Base-by-base conservation (phyloP, 2,329 filamentous ascomycete genomes). In the Dendrostoma leiphaemia region DNA sequence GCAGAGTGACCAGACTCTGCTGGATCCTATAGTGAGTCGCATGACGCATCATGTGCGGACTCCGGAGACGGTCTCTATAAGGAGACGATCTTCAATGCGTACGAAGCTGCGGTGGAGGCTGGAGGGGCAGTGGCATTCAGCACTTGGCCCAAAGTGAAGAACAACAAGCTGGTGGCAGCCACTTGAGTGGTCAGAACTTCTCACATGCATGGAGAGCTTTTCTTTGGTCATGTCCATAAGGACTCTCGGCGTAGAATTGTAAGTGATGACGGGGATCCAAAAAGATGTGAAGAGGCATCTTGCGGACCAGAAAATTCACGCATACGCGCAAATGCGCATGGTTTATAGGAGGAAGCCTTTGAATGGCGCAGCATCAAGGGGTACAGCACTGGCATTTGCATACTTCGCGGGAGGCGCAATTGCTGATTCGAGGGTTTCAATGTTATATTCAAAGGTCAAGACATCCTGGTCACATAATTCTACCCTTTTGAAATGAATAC, bases 91-190 rank as follows among this genome's bases (percentile, higher is more conserved):
- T 43, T 43, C 24, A 43, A 43, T 6, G 38, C 38, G 23, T 43
- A 43, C 57, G 63, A 64, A 31, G 56, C 65, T 46, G 61, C 69
- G 29, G 56, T 62, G 28, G 66, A 71, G 53, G 62, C 60, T 38
- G 57, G 61, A 12, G 64, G 61, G 35, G 67, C 67, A 50, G 66
- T 66, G 59, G 68, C 69, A 0, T 65, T 67, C 13, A 69, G 66
- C n/a, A 64, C 65, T 8, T 72, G 69, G 69, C 66, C 69, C 5
- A 65, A 67, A 28, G 68, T 69, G 7, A 57, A 53, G 26, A 67
- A 69, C 58, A 63, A 66, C 54, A 71, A 70, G 61, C 64, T 65
- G 6, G 56, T 71, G 17, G 69, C 69, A 10, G 59, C 60, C 29
- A 66, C n/a, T n/a, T 64, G 38, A 65, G 64, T 50, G 62, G 63